Base-by-base conservation (phyloP, 2,329 filamentous ascomycete species). In the Diplocarpon mali region DNA sequence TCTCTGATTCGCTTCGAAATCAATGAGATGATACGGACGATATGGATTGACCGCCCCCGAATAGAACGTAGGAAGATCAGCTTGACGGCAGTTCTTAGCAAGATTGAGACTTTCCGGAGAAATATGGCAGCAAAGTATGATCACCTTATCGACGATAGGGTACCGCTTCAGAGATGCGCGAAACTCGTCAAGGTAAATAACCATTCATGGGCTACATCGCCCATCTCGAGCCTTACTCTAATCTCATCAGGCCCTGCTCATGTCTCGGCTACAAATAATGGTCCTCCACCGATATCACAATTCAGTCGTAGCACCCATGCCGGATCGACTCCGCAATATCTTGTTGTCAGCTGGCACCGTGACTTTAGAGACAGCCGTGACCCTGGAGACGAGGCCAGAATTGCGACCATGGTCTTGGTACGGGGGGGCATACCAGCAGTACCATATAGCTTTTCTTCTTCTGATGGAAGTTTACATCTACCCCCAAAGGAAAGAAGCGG, bases 1-100 rank as follows among this genome's bases (percentile, higher is more conserved):
- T 68, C 74, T 2, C 68, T 81, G 8, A 80, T 88, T 53, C 75
- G 83, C 1, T 82, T 85, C 51, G 82, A 87, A 59, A 75, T 78
- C 59, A 79, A 78, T 56, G 82, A 87, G 61, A 81, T 87, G 71
- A 78, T 80, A 62, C 75, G 83, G 12, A 69, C 72, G 44, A 69
- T 85, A 40, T 85, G 80, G 79, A 65, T 72, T n/a, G 82, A 87
- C 58, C 70, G 83, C 35, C 70, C 78, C 17, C 73, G 75, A 43
- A 65, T 86, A 11, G 78, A 85, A 54, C 69, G 67, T 40, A 73
- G 73, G 54, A 75, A 73, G 58, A 74, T 73, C 31, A 75, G 71
- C 13, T 64, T 86, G 39, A 82, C 79, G 0, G 70, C 74, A 2
- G 70, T 84, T 28, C 68, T 89, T 16, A 69, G 71, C 43, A 83